Base-by-base conservation (phyloP, 371 early-diverging fungal species). In the Coemansia sp. region DNA sequence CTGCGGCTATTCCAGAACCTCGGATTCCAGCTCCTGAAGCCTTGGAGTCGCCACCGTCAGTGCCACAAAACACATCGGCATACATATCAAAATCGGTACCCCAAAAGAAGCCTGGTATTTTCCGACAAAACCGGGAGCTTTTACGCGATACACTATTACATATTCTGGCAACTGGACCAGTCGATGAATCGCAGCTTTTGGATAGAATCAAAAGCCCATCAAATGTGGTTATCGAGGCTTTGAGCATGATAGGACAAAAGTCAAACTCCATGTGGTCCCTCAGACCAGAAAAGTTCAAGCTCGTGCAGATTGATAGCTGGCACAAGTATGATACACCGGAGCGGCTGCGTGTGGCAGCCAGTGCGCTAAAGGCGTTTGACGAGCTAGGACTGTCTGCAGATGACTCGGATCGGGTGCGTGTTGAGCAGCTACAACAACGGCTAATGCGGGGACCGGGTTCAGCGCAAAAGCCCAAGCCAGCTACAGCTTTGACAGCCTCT, bases 261-360 rank as follows among this genome's bases (percentile, higher is more conserved):
- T n/a, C 48, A 7, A 59, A 40, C 16, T 39, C 56, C 2, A 21
- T 16, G 31, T 86, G 83, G 82, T 51, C 78, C 14, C 69, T 87
- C 48, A 75, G 64, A 59, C 78, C 81, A 5, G 84, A 83, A 56
- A 71, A 83, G 6, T 87, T 82, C 66, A 77, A 67, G 42, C 82
- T 83, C 40, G 81, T 87, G 29, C 72, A 81, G 53, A 80, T 86
- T 11, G 81, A 79, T 53, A 79, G 81, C 47, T 87, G 88, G 88
- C 77, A 71, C n/a, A 74, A 61, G 27, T 86, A 85, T 61, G 80
- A 72, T 24, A 77, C 74, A 31, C 78, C 77, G 62, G 81, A 81
- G 51, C 67, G 82, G 13, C 79, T 77, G 27, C 58, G 65, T 50
- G 88, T 82, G 1, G 61, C 74, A 11, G 70, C 67, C 27, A 84